phyloP scores from a whole-genome alignment of 2,329 filamentous ascomycete species.

The Fusarium tricinctum region DNA sequence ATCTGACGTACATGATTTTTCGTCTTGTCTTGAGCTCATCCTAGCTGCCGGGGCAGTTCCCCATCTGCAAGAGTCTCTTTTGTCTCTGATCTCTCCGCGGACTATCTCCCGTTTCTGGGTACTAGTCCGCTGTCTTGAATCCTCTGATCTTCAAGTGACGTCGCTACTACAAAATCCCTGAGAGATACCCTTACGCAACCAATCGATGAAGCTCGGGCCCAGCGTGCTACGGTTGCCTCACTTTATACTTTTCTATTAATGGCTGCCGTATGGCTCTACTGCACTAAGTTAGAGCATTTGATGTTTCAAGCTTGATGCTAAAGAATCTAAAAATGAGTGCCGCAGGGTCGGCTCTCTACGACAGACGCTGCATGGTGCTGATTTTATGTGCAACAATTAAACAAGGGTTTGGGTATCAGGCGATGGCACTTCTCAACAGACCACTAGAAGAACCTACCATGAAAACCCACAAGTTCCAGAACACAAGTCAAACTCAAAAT shows the following conservation, averaged over 20 bases:
- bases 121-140: conserved; percentile 33
- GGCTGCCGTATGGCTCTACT: conserved; percentile 25
- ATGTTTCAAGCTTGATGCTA: conserved; percentile 19
- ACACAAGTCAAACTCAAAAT: conserved; percentile 36
- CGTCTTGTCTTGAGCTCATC: conserved; percentile 38
- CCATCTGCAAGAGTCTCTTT: conserved; percentile 44
- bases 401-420: conserved; percentile 32
- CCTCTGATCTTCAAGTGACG: conserved; percentile 37
- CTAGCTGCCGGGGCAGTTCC: conserved; percentile 47
- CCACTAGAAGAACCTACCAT: conserved; percentile 30
- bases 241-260: conserved; percentile 32
- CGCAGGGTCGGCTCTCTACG: neutral
- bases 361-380: neutral
- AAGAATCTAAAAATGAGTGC: neutral
- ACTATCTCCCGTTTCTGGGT: conserved; percentile 23
- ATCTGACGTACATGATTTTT: conserved; percentile 40
- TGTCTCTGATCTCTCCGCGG: conserved; percentile 45
- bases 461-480: conserved; percentile 44
- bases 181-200: conserved; percentile 14
- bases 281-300: conserved; percentile 14
- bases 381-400: conserved; percentile 24
- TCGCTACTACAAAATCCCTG: conserved; percentile 28
- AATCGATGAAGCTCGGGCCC: conserved; percentile 30
- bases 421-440: conserved; percentile 37
- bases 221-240: conserved; percentile 29